Evolutionary conservation across 1,139 yeast genomes (phyloP).

Genomic region (Kodamaea alishanica): DNA sequence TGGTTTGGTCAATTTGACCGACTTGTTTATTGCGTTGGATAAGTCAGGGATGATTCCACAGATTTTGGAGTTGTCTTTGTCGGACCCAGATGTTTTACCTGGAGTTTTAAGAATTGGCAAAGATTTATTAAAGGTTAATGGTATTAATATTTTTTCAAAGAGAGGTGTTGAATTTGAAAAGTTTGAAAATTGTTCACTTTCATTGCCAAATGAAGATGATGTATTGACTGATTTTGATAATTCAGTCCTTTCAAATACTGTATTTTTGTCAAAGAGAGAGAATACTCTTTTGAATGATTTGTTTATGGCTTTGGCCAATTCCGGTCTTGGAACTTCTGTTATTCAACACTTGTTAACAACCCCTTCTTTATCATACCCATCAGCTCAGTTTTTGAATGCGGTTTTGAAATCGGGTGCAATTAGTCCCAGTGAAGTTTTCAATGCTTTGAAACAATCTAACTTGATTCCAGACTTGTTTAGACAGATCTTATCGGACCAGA

Average conservation of each 20-base stretch:
- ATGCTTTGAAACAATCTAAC: constrained; percentile 23
- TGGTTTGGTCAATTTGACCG: constrained; percentile 22
- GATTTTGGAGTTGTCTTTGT: constrained; percentile 22
- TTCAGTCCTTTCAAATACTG: neutral
- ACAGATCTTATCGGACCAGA: constrained; percentile 20
- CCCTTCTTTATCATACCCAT: constrained; percentile 26
- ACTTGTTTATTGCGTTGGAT: constrained; percentile 26
- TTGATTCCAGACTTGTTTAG: constrained; percentile 17
- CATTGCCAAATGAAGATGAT: neutral
- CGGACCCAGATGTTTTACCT: constrained; percentile 27
- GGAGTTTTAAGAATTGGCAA: constrained; percentile 26
- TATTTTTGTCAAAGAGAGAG: constrained; percentile 20
- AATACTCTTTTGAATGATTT: constrained; percentile 22
- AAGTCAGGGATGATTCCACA: constrained; percentile 30
- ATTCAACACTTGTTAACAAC: constrained; percentile 25
- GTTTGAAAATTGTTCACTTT: neutral
- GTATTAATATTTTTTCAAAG: constrained; percentile 15
- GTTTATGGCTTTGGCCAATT: constrained; percentile 25
- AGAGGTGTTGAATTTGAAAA: constrained; percentile 3
- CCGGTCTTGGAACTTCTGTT: constrained; percentile 30
- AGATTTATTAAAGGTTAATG: constrained; percentile 23
- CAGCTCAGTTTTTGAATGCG: constrained; percentile 25
- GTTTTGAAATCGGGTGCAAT: constrained; percentile 25
- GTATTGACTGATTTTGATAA: neutral
- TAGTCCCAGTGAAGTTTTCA: constrained; percentile 19